Evolutionary conservation across 2,329 filamentous ascomycete species (phyloP), one percentile per base, ranked within the genome.

Genomic region (Ophiobolus disseminans): DNA sequence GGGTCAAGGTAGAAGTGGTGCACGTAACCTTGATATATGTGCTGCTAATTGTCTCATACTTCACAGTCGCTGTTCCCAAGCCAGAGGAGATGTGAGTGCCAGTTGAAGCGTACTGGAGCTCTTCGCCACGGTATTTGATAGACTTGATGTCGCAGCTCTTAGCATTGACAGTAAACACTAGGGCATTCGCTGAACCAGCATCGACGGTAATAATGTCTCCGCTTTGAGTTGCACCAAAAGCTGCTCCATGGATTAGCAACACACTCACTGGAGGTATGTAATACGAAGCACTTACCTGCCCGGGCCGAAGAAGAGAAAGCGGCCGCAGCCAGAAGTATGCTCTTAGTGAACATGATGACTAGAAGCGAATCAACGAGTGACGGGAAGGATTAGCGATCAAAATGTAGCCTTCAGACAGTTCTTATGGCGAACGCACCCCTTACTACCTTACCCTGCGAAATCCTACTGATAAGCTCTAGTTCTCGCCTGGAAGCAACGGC

Each of bases 101-200:
- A 36, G 76, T 77, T 37, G 69, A 67, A 5, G 70, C 53, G 57
- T 83, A 82, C 67, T 87, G 85, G 6, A 85, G 77, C 63, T 88
- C 82, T 34, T 77, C 76, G 50, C 82, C 80, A 19, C 81, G 80
- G 63, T 79, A 87, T 44, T 79, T 78, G 66, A 88, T 82, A 0
- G 84, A 86, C 11, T 79, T 86, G 66, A 88, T 84, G 57, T 87
- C 85, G 57, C 85, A 86, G 64, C 74, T 86, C 13, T 74, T 75
- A 37, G 77, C 53, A 22, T 68, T 63, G 11, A 74, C 68, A 6
- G 67, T 69, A 14, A 73, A 61, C 7, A 64, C 55, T n/a, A 74
- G 51, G 5, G 66, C 16, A 35, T 72, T 68, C 19, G 57, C 50
- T 1, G 69, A 66, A 2, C 69, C 72, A 3, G 70, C 64, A 48